Evolutionary conservation across 2,329 filamentous ascomycete genomes (phyloP).

Genomic region (Exophiala viscosa): DNA sequence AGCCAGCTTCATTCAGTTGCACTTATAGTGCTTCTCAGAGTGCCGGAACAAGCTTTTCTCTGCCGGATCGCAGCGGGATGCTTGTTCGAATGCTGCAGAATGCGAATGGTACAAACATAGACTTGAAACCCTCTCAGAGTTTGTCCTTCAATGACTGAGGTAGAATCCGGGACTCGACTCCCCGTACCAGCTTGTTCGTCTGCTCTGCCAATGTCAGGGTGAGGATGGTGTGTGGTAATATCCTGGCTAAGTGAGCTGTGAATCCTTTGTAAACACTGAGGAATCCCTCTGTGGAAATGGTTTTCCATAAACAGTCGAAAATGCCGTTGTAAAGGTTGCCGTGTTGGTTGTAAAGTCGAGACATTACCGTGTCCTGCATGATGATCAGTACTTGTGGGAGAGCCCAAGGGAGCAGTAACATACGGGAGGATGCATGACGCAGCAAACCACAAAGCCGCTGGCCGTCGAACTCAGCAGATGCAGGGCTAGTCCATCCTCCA

Average conservation of each 20-base stretch:
- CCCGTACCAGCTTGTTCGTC: slow-evolving; percentile 87
- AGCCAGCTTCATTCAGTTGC: too few relatives aligned
- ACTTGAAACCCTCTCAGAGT: slow-evolving; percentile 33
- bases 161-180: slow-evolving; percentile 63
- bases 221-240: slow-evolving; percentile 90
- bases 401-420: slow-evolving; percentile 32
- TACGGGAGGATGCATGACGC: slow-evolving; percentile 96
- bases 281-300: slow-evolving; percentile 82
- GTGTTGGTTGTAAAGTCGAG: slow-evolving; percentile 96
- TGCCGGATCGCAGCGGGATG: too few relatives aligned
- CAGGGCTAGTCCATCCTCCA: slow-evolving; percentile 85
- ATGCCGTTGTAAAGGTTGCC: slow-evolving; percentile 94
- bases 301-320: slow-evolving; percentile 88
- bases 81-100: too few relatives aligned
- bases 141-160: slow-evolving; percentile 44
- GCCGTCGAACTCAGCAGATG: slow-evolving; percentile 84
- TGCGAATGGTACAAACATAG: background rate
- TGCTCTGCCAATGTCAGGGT: slow-evolving; percentile 93
- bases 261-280: slow-evolving; percentile 97
- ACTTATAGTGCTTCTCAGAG: too few relatives aligned
- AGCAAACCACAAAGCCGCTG: slow-evolving; percentile 94
- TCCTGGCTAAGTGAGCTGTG: slow-evolving; percentile 87
- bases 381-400: slow-evolving; percentile 9
- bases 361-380: slow-evolving; percentile 85
- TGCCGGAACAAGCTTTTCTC: too few relatives aligned